Conservation (phyloP, 306 rosid species). For the Purshia tridentata region DNA sequence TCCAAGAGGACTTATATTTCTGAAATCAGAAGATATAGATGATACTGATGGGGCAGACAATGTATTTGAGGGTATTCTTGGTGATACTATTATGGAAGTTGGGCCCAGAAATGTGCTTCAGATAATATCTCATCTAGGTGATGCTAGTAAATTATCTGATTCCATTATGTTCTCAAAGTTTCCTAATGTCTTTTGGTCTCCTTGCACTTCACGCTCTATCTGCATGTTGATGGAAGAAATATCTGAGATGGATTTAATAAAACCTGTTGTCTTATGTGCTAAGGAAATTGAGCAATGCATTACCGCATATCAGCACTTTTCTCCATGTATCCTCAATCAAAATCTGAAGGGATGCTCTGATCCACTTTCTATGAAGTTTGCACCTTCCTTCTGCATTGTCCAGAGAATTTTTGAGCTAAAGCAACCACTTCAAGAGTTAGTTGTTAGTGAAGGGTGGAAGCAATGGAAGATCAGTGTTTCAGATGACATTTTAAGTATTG, state of each 20-base stretch:
- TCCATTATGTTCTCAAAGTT: conserved; percentile 39
- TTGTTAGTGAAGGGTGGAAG: conserved; percentile 51
- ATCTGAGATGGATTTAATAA: conserved; percentile 45
- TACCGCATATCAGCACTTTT: conserved; percentile 33
- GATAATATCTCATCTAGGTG: conserved; percentile 46
- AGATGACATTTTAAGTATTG: conserved; percentile 36
- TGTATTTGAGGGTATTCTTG: conserved; percentile 34
- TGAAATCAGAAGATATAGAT: conserved; percentile 40
- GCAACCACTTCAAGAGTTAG: conserved; percentile 37
- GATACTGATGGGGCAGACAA: conserved; percentile 31
- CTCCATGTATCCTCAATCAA: conserved; percentile 30
- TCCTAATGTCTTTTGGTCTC: conserved; percentile 53
- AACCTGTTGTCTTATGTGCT: conserved; percentile 44
- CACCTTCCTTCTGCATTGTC: conserved; percentile 42
- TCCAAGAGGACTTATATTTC: conserved; percentile 50
- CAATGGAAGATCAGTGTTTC: conserved; percentile 44
- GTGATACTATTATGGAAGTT: conserved; percentile 36
- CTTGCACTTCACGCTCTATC: conserved; percentile 48
- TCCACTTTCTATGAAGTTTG: conserved; percentile 32
- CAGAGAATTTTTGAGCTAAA: conserved; percentile 43
- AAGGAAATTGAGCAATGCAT: conserved; percentile 51
- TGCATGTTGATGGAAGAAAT: conserved; percentile 53
- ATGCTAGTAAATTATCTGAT: conserved; percentile 32
- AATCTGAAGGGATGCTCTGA: conserved; percentile 33
- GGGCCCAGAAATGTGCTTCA: conserved; percentile 54